A percentile compares a stretch with the other conserved stretches of the same genome.
Conservation (phyloP, 345 rosid species). For the Pugionium cornutum region DNA sequence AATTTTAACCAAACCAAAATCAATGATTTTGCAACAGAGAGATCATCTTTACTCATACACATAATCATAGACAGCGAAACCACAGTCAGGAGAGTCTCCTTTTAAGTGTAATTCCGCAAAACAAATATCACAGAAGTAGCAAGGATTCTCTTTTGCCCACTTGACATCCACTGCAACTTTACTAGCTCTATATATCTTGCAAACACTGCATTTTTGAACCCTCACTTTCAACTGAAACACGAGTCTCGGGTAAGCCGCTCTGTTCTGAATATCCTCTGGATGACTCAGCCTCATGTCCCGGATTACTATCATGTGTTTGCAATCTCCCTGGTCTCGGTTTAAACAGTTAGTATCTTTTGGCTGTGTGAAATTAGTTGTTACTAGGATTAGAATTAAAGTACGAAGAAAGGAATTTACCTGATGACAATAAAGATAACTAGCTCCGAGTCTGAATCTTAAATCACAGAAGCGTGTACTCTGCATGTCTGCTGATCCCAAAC, state of each 20-base stretch:
- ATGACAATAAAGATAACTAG: constrained; percentile 82
- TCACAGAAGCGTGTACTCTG: constrained; percentile 63
- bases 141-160: constrained; percentile 70
- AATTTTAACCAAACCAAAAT: no score
- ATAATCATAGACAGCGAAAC: constrained; percentile 63
- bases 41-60: constrained; percentile 38
- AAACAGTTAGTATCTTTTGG: background rate
- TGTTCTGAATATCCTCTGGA: constrained; percentile 65
- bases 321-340: constrained; percentile 60
- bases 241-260: constrained; percentile 66
- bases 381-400: background rate
- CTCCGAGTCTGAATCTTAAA: constrained; percentile 75
- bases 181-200: constrained; percentile 60
- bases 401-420: constrained; percentile 48
- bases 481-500: constrained; percentile 58
- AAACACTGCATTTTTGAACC: constrained; percentile 61
- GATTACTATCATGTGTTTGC: constrained; percentile 81
- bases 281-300: constrained; percentile 84
- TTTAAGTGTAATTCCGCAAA: constrained; percentile 58
- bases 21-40: background rate
- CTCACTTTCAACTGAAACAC: constrained; percentile 52
- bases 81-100: constrained; percentile 40
- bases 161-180: constrained; percentile 65
- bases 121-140: constrained; percentile 79
- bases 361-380: background rate